Conservation (phyloP, 129 eudicot genomes). For the Flaveria brownii region DNA sequence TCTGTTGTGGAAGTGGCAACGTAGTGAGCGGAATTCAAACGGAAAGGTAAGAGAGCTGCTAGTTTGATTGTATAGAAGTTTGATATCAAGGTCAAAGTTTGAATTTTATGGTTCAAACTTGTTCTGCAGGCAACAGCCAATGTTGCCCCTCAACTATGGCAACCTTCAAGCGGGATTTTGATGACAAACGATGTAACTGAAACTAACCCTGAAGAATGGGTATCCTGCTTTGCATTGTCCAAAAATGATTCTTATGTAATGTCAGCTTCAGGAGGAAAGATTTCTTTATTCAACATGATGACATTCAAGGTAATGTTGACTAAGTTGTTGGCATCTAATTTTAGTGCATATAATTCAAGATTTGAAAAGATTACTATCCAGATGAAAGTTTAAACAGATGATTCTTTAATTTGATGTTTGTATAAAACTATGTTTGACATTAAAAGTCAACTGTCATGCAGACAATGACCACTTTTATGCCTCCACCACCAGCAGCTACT, state of each 20-base stretch:
- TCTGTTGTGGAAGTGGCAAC: constrained; percentile 64
- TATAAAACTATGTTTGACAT: constrained; percentile 6
- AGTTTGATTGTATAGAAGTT: background rate
- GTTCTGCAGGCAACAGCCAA: constrained; percentile 47
- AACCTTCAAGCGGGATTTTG: constrained; percentile 48
- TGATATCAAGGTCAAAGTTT: background rate
- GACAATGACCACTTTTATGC: constrained; percentile 51
- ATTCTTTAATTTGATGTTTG: background rate
- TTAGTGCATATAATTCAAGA: background rate
- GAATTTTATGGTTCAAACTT: background rate
- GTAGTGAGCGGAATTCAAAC: constrained; percentile 30
- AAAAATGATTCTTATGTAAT: constrained; percentile 61
- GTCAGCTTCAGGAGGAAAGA: constrained; percentile 59
- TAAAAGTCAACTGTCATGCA: constrained; percentile 33
- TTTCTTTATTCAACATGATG: constrained; percentile 55
- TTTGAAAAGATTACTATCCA: background rate
- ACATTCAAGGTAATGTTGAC: constrained; percentile 51
- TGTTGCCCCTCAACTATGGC: constrained; percentile 53
- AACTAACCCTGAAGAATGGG: constrained; percentile 27
- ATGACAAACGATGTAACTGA: constrained; percentile 48
- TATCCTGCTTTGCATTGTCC: constrained; percentile 59
- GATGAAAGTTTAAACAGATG: constrained; percentile 1
- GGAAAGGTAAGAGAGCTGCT: constrained; percentile 39
- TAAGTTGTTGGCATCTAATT: background rate
- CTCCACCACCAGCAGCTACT: constrained; percentile 62